phyloP scores from a whole-genome alignment of 305 asterid species.

The Fraxinus angustifolia region DNA sequence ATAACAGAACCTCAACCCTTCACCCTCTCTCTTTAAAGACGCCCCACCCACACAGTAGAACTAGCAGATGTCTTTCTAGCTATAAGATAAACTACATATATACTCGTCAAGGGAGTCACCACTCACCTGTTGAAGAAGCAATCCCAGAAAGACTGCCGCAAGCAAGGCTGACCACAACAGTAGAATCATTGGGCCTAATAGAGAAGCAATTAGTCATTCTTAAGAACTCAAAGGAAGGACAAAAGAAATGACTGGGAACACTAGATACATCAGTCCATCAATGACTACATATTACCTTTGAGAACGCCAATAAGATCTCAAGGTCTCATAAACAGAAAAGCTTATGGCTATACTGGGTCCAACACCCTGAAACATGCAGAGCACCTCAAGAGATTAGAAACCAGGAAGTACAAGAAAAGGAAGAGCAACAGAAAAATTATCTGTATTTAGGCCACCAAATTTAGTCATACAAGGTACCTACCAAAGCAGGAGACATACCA shows the following conservation, averaged over 20 bases:
- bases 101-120: background rate
- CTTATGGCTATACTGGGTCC: constrained; percentile 97
- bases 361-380: constrained; percentile 63
- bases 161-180: constrained; percentile 69
- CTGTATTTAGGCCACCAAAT: background rate
- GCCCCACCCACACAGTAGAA: background rate
- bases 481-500: constrained; percentile 43
- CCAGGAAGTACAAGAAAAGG: background rate
- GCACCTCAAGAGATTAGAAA: background rate
- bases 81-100: background rate
- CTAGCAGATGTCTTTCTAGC: background rate
- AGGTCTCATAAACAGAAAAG: constrained; percentile 84
- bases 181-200: constrained; percentile 80
- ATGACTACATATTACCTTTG: constrained; percentile 43
- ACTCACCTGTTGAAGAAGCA: constrained; percentile 84
- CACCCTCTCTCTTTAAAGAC: background rate
- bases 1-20: background rate
- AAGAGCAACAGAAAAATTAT: background rate
- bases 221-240: background rate
- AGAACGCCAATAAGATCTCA: constrained; percentile 63
- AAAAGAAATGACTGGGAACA: background rate
- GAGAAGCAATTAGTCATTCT: constrained; percentile 8
- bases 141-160: constrained; percentile 98
- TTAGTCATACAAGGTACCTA: background rate
- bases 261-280: background rate